Evolutionary conservation across 176 grass and related monocot genomes (phyloP).

Genomic region (Dendrocalamus sinicus): DNA sequence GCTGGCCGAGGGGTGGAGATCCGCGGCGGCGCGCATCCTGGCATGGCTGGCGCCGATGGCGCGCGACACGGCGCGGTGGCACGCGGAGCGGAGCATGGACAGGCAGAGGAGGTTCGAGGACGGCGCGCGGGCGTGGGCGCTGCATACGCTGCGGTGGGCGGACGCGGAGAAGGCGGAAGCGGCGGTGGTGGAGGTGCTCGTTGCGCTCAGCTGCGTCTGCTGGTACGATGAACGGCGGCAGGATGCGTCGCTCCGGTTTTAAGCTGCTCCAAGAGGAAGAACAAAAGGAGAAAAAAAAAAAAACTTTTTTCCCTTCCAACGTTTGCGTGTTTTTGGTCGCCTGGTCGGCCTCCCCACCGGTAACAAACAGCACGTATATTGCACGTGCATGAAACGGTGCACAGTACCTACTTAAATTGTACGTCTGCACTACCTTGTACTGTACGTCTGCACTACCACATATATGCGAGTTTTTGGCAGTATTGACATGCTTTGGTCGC

Average conservation of each 20-base stretch:
- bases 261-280: not conserved
- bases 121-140: slow-evolving; percentile 21
- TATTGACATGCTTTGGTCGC: no score
- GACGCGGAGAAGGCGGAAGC: slow-evolving; percentile 55
- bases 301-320: no score
- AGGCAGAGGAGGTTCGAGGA: slow-evolving; percentile 38
- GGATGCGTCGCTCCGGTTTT: slow-evolving; percentile 14
- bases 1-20: slow-evolving; percentile 60
- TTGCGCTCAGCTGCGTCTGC: slow-evolving; percentile 57
- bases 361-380: no score
- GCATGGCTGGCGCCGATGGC: slow-evolving; percentile 62
- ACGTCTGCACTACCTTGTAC: no score
- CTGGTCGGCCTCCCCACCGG: no score
- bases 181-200: slow-evolving; percentile 58
- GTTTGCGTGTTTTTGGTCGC: no score
- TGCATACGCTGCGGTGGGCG: slow-evolving; percentile 56
- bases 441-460: no score
- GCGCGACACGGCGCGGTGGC: slow-evolving; percentile 54
- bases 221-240: slow-evolving; percentile 56
- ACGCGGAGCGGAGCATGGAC: slow-evolving; percentile 64
- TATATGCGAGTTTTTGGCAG: no score
- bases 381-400: no score
- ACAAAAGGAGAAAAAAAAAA: no score
- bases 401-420: no score
- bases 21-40: slow-evolving; percentile 49